Evolutionary conservation across 331 rosid genomes (phyloP), one percentile per base, ranked within the genome.

Genomic region (Prunus yedoensis): DNA sequence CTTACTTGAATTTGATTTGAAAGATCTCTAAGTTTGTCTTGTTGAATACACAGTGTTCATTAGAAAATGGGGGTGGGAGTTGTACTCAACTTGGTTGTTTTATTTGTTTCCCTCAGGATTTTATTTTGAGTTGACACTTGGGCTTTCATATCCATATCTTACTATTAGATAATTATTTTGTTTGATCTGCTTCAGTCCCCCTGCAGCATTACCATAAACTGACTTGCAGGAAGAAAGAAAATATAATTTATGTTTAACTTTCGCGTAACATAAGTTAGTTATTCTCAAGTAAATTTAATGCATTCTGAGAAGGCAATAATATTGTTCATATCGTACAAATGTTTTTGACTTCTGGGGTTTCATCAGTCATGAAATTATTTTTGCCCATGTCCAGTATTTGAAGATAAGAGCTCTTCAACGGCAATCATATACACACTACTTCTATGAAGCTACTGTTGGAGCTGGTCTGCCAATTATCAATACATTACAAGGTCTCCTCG

Each of bases 401-500:
- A 91, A 77, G 85, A 70, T 95, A 84, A 87, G 99, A 86, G 93
- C 97, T 85, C 99, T 95, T 83, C 99, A 95, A 80, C 88, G 99
- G 76, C 97, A 82, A 84, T 92, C 98, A 67, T 95, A 95, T 78
- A 88, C 99, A 9, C 99, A 95, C 77, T 95, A 95, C 93, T 95
- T 95, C 83, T 95, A 90, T 51, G 99, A 95, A 85, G 99, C 99
- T 43, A 95, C 99, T 18, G 99, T 95, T 76, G 99, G 99, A 58
- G 99, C 99, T 30, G 99, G 99, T 87, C 98, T 95, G 67, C 99
- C 99, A 58, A 95, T 95, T 71, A 90, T 95, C 66, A 90, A 91
- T 80, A 95, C 99, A 38, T 78, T 95, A 76, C 90, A 94, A 51
- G 99, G 97, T 27, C 96, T 95, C 70, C 99, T 95, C 54, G 99